Evolutionary conservation across 2,329 filamentous ascomycete genomes (phyloP), one percentile per base, ranked within the genome.

Genomic region (Cytospora piceae): DNA sequence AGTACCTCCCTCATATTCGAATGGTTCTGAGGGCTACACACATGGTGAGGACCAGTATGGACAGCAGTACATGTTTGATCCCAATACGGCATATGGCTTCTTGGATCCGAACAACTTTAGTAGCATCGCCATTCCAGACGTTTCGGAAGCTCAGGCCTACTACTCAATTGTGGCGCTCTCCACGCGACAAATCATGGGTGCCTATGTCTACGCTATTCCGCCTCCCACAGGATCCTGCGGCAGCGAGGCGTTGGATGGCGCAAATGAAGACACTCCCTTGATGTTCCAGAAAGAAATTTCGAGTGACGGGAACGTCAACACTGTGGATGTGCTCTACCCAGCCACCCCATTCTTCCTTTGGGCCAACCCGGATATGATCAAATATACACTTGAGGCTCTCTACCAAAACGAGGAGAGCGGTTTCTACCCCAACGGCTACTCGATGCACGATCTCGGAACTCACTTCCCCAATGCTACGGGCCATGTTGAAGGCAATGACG

Each of bases 271-370:
- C 3, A 82, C 85, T 68, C 90, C 90, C 0, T 82, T 94, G 52
- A 76, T 94, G 29, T 94, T 94, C 77, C 79, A 93, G 68, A 94
- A 95, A 73, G 92, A 94, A 74, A 94, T 95, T 63, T 92, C 90
- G 5, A 93, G 90, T 8, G 90, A 94, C 72, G 92, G 92, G 6
- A 94, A 95, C 72, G 87, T 87, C 74, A 91, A 95, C 74, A 94
- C 91, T 0, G 90, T 94, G 22, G 91, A 94, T 78, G 90, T 95
- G 58, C 93, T 95, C 70, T 94, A 92, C 78, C 92, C 92, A 0
- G 84, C 91, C 0, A 93, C 92, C 75, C 91, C 92, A 0, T 94
- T 94, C 81, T 94, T 94, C 79, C 77, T 94, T 17, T 94, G 94
- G 74, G 93, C 90, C 11, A 93, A 93, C 70, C 91, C 92, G 1